Conservation (phyloP, 768 basidiomycete genomes). For the Kwoniella dendrophila region DNA sequence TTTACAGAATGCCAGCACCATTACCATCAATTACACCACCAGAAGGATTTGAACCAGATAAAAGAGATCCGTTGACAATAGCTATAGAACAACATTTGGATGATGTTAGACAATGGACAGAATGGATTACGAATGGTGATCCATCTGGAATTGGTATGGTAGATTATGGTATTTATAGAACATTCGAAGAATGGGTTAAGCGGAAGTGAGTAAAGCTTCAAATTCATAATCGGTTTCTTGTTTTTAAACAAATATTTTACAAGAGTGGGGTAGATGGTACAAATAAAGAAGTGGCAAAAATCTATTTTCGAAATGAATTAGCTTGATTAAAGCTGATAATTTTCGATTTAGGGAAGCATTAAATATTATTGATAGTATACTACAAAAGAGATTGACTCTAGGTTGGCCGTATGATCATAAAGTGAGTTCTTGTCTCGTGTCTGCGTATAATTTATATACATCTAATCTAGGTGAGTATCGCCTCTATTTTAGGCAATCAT, state of each 20-base stretch:
- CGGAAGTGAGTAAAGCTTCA: slow-evolving; percentile 1
- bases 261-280: background rate
- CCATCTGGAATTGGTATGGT: slow-evolving; percentile 4
- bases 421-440: background rate
- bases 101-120: slow-evolving; percentile 10
- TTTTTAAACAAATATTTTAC: no score
- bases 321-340: no score
- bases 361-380: slow-evolving; percentile 15
- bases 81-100: slow-evolving; percentile 12
- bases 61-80: slow-evolving; percentile 5
- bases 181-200: slow-evolving; percentile 9
- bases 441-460: background rate
- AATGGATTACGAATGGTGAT: slow-evolving; percentile 22
- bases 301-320: no score
- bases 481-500: slow-evolving; percentile 6
- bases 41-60: background rate
- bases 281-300: background rate
- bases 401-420: slow-evolving; percentile 15
- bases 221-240: background rate
- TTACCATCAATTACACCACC: background rate
- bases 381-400: slow-evolving; percentile 12
- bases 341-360: slow-evolving; percentile 4
- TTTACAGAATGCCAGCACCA: slow-evolving; percentile 13
- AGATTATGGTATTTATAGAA: slow-evolving; percentile 8
- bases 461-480: background rate